Conservation (phyloP, 805 yeast species). For the Candida fluviatilis region DNA sequence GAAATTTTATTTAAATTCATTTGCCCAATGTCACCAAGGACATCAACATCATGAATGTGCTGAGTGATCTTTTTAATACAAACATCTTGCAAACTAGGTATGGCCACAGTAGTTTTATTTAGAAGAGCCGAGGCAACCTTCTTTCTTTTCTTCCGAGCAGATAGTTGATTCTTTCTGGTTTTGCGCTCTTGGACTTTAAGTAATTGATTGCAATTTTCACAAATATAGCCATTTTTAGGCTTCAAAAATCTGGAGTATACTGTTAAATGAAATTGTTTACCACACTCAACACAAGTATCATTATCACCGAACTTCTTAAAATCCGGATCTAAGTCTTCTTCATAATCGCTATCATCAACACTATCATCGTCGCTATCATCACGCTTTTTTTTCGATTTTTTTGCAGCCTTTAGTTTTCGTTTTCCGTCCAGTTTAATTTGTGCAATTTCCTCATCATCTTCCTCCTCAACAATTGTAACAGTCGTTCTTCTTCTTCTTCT, state of each 20-base stretch:
- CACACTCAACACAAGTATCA: conserved; percentile 64
- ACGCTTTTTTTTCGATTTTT: conserved; percentile 28
- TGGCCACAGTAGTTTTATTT: conserved; percentile 57
- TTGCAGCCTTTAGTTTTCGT: conserved; percentile 33
- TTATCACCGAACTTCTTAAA: conserved; percentile 44
- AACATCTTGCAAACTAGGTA: conserved; percentile 76
- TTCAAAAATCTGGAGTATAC: conserved; percentile 59
- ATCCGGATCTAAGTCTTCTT: conserved; percentile 23
- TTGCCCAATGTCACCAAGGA: conserved; percentile 81
- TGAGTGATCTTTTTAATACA: conserved; percentile 67
- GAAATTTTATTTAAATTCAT: conserved; percentile 68
- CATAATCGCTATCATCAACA: conserved; percentile 21
- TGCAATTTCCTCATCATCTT: conserved; percentile 20
- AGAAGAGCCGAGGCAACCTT: conserved; percentile 80
- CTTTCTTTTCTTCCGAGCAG: conserved; percentile 70
- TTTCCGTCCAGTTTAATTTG: conserved; percentile 32
- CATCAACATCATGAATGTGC: conserved; percentile 71
- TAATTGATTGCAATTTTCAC: conserved; percentile 54
- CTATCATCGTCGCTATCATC: conserved; percentile 32
- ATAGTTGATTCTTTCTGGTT: conserved; percentile 49
- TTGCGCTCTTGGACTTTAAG: conserved; percentile 39
- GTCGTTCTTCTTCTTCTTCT: conserved; percentile 6
- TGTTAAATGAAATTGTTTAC: conserved; percentile 50
- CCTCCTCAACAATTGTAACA: conserved; percentile 13
- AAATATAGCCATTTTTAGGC: conserved; percentile 58